Evolutionary conservation across 345 rosid genomes (phyloP).

Genomic region (Streptanthus diversifolius): DNA sequence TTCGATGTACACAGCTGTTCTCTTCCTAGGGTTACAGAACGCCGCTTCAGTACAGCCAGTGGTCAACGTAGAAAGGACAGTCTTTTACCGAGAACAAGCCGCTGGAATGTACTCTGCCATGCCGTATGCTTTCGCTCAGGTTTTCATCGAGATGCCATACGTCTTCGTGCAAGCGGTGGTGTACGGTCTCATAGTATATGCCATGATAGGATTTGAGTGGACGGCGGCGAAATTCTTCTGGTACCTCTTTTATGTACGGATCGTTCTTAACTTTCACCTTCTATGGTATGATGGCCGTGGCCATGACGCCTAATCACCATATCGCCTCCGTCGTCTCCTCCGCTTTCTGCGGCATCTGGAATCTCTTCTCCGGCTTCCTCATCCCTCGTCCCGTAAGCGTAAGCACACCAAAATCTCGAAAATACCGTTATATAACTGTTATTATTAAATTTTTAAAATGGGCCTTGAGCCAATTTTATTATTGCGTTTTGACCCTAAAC

Average conservation of each 20-base stretch:
- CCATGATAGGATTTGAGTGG: conserved; percentile 71
- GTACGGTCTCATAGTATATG: conserved; percentile 50
- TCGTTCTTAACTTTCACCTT: conserved; percentile 63
- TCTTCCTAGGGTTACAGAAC: conserved; percentile 69
- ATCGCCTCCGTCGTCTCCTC: conserved; percentile 50
- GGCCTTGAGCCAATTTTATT: background rate
- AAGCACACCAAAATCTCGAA: background rate
- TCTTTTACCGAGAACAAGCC: conserved; percentile 73
- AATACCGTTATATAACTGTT: background rate
- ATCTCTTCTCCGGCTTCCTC: conserved; percentile 61
- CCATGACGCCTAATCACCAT: conserved; percentile 62
- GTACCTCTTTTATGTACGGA: conserved; percentile 58
- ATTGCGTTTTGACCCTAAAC: background rate
- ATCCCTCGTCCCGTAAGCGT: conserved; percentile 69
- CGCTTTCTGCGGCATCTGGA: conserved; percentile 54
- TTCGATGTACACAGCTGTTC: conserved; percentile 67
- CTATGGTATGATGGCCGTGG: conserved; percentile 71
- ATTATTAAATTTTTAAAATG: background rate
- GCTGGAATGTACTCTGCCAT: conserved; percentile 82
- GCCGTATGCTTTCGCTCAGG: conserved; percentile 69
- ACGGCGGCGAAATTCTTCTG: conserved; percentile 53
- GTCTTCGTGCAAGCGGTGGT: conserved; percentile 45
- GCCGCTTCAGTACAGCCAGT: conserved; percentile 56
- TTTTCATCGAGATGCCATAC: conserved; percentile 60
- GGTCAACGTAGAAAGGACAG: conserved; percentile 68